Conservation (phyloP, 2,329 filamentous ascomycete species). For the Waltergamsia citrina region DNA sequence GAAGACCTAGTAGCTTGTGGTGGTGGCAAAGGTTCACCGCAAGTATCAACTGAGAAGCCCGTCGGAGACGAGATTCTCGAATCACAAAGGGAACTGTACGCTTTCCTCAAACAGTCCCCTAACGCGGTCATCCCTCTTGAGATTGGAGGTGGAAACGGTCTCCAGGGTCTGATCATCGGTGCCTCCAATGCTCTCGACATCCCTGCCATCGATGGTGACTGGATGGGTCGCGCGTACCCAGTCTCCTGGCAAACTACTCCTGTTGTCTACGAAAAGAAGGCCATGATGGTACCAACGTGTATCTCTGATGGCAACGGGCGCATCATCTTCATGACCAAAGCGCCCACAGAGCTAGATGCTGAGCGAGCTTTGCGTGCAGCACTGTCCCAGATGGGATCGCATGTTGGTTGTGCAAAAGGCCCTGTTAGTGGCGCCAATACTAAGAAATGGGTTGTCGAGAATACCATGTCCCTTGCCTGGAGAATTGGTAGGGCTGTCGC, state of each 20-base stretch:
- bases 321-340: slow-evolving; percentile 37
- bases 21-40: slow-evolving; percentile 49
- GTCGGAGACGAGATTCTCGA: slow-evolving; percentile 45
- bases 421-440: slow-evolving; percentile 39
- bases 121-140: slow-evolving; percentile 54
- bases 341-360: slow-evolving; percentile 32
- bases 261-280: slow-evolving; percentile 36
- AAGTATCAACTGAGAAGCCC: slow-evolving; percentile 51
- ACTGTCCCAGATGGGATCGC: slow-evolving; percentile 45
- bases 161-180: slow-evolving; percentile 47
- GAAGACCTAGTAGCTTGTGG: slow-evolving; percentile 44
- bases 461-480: slow-evolving; percentile 45
- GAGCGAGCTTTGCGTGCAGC: slow-evolving; percentile 41
- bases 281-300: slow-evolving; percentile 33
- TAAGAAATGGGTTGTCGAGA: slow-evolving; percentile 39
- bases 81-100: slow-evolving; percentile 41
- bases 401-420: slow-evolving; percentile 36
- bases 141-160: slow-evolving; percentile 58
- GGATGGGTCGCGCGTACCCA: slow-evolving; percentile 47
- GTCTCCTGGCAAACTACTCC: slow-evolving; percentile 47
- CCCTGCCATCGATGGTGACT: slow-evolving; percentile 43
- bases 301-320: slow-evolving; percentile 44
- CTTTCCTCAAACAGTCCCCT: no score
- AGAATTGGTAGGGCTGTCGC: slow-evolving; percentile 52
- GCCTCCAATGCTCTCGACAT: slow-evolving; percentile 40